Evolutionary conservation across 169 alveolate genomes (phyloP).

Genomic region (Eimeria acervulina): DNA sequence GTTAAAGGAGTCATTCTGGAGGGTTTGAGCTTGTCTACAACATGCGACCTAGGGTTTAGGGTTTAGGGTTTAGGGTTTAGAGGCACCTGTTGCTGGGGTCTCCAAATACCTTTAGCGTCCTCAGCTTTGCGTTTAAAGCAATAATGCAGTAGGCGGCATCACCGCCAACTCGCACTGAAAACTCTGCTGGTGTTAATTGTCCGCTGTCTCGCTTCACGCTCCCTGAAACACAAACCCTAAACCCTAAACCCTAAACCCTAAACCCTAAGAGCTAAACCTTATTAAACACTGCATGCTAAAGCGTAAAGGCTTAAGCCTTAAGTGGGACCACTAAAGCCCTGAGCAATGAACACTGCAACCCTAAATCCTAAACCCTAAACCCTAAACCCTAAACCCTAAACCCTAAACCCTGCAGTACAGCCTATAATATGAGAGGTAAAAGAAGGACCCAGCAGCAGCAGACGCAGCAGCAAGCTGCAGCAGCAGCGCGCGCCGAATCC

Average conservation of each 20-base stretch:
- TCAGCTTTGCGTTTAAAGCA: slow-evolving; percentile 58
- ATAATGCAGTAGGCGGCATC: slow-evolving; percentile 79
- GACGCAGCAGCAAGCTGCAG: background rate
- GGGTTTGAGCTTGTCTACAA: background rate
- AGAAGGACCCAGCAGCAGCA: slow-evolving; percentile 42
- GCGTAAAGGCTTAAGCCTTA: too few species aligned
- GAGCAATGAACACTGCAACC: too few species aligned
- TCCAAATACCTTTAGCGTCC: slow-evolving; percentile 2
- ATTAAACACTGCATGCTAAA: too few species aligned
- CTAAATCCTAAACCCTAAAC: background rate
- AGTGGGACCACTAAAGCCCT: too few species aligned
- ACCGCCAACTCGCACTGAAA: slow-evolving; percentile 75
- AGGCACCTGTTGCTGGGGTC: slow-evolving; percentile 2
- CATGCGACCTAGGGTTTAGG: background rate
- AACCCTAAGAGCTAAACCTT: background rate
- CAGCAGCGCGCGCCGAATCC: too few species aligned
- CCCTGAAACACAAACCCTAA: slow-evolving; percentile 7
- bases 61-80: slow-evolving; percentile 30
- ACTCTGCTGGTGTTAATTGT: slow-evolving; percentile 64
- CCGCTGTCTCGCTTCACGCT: slow-evolving; percentile 43
- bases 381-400: slow-evolving; percentile 1
- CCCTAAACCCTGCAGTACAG: background rate
- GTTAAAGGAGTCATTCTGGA: background rate
- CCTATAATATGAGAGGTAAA: background rate
- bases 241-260: slow-evolving; percentile 52